Conservation (phyloP, 805 yeast genomes). For the Dipodascus geniculatus region DNA sequence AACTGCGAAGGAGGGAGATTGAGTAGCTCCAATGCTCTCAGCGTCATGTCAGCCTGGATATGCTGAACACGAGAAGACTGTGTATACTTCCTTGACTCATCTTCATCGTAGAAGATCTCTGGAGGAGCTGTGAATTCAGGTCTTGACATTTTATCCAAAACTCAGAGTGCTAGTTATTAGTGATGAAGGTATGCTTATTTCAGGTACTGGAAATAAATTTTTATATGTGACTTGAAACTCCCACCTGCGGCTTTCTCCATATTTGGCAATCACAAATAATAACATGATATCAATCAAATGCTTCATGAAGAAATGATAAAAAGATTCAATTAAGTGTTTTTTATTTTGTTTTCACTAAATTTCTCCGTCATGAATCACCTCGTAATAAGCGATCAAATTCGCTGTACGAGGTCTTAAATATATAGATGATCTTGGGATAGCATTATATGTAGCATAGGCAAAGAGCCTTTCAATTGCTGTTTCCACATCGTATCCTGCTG, state of each 20-base stretch:
- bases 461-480: conserved; percentile 18
- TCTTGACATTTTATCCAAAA: conserved; percentile 65
- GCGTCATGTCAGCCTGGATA: conserved; percentile 95
- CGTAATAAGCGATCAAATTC: conserved; percentile 14
- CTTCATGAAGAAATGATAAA: background rate
- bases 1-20: conserved; percentile 59
- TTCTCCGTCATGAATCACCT: background rate
- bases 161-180: no score
- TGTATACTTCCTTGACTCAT: conserved; percentile 84
- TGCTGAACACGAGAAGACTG: conserved; percentile 94
- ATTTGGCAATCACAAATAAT: background rate
- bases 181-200: no score
- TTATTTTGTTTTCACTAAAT: background rate
- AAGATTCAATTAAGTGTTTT: no score
- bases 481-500: conserved; percentile 19
- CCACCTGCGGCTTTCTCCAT: background rate
- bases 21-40: conserved; percentile 79
- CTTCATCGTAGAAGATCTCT: conserved; percentile 84
- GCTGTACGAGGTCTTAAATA: conserved; percentile 19
- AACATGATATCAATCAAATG: background rate
- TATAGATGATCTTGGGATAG: conserved; percentile 19
- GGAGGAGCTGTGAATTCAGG: conserved; percentile 97
- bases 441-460: conserved; percentile 15
- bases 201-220: background rate
- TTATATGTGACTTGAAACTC: background rate